phyloP scores from a whole-genome alignment of 192 early-diverging fungal genomes.

The Rhizophagus clarus region DNA sequence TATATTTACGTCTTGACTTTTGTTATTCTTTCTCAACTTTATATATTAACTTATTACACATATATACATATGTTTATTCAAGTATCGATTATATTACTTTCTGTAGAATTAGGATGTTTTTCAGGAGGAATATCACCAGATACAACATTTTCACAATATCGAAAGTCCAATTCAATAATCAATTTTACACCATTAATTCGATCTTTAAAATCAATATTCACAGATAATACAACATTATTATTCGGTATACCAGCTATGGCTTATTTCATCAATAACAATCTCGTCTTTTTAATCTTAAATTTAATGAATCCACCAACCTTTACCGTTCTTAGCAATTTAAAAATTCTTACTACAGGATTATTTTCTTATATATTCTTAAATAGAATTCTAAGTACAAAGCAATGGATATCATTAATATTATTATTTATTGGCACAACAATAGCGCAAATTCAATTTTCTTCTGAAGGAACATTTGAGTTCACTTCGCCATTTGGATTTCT shows the following conservation, averaged over 20 bases:
- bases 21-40: not conserved
- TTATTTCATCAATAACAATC: slow-evolving; percentile 48
- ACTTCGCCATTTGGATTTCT: slow-evolving; percentile 38
- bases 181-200: slow-evolving; percentile 1
- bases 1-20: not conserved
- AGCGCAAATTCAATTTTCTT: slow-evolving; percentile 39
- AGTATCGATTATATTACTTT: not conserved
- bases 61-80: not conserved
- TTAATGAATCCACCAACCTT: slow-evolving; percentile 46
- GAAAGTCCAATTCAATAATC: not conserved
- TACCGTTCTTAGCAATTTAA: slow-evolving; percentile 42
- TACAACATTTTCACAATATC: not conserved
- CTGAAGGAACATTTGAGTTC: slow-evolving; percentile 29
- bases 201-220: slow-evolving; percentile 33
- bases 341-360: slow-evolving; percentile 45
- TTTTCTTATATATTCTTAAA: slow-evolving; percentile 41
- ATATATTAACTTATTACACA: not conserved
- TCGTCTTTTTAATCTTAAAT: slow-evolving; percentile 37
- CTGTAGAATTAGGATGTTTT: slow-evolving; percentile 2
- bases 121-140: not conserved
- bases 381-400: slow-evolving; percentile 29
- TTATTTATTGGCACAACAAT: slow-evolving; percentile 40
- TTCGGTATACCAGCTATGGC: slow-evolving; percentile 42
- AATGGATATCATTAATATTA: slow-evolving; percentile 40
- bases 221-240: slow-evolving; percentile 17